Evolutionary conservation across 2,329 filamentous ascomycete genomes (phyloP), one percentile per base, ranked within the genome.

Genomic region (Nigrograna mackinnonii): DNA sequence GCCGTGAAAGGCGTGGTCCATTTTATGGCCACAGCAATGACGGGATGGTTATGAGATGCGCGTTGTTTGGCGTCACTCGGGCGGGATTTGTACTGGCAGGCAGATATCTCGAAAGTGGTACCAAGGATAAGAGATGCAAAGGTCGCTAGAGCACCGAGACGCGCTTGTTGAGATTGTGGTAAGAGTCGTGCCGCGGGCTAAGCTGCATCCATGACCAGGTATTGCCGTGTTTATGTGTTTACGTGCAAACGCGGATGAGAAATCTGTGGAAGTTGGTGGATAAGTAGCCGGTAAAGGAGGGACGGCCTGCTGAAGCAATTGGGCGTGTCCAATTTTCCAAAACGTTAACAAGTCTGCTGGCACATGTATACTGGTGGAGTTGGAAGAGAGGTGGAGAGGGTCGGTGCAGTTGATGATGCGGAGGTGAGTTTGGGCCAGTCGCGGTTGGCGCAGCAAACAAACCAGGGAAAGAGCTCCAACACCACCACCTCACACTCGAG

Each of bases 311-410:
- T 48, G 51, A 46, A 48, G 48, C 54, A 59, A 59, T 50, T 49
- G 50, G 37, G 47, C 57, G n/a, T n/a, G n/a, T 44, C 39, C 52
- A 41, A 50, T 50, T 41, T 50, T 49, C 57, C 58, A 62, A 62
- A 64, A 62, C 54, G 50, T 55, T 60, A 64, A 60, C 57, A 61
- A 57, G 54, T 43, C 20, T 28, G 56, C 57, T 55, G 58, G 58
- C 59, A 57, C 57, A 56, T 62, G 55, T 54, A 56, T 52, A 55
- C 39, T 19, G 39, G 49, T 30, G 39, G 47, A 46, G 41, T 37
- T 36, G 38, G 30, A 32, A 16, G n/a, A 26, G 18, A 35, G 11
- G 31, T 20, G n/a, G 20, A 9, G 13, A 16, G 22, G 22, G 4
- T 17, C n/a, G 38, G 24, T 22, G 22, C 17, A 32, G 36, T 40